Evolutionary conservation across 495 filamentous ascomycete genomes (phyloP).

Genomic region (Monascus purpureus): DNA sequence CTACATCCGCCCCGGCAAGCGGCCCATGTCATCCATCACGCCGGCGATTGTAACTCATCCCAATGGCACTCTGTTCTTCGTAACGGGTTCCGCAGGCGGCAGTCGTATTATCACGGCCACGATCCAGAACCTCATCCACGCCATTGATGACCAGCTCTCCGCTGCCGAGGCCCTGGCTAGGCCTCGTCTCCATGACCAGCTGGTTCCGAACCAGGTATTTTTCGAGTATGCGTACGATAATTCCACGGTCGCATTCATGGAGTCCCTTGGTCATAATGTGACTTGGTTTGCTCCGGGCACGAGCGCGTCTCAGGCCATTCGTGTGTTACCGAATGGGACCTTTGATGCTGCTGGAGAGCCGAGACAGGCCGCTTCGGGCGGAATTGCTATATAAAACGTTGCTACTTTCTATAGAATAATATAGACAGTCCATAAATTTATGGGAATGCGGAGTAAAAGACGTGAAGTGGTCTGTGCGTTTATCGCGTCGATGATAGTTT

Average conservation of each 20-base stretch:
- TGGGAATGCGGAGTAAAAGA: too few species aligned
- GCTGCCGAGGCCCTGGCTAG: constrained; percentile 45
- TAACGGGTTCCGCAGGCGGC: constrained; percentile 69
- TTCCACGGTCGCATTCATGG: constrained; percentile 49
- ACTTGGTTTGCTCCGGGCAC: constrained; percentile 49
- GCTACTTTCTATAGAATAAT: not conserved
- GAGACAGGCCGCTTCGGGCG: constrained; percentile 58
- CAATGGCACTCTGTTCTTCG: constrained; percentile 52
- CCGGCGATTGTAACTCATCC: constrained; percentile 59
- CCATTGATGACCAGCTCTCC: constrained; percentile 50
- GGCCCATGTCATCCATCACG: constrained; percentile 67
- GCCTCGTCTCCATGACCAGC: constrained; percentile 71
- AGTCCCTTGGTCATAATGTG: constrained; percentile 53
- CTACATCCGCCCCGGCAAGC: constrained; percentile 67
- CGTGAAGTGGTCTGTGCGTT: too few species aligned
- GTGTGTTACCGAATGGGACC: constrained; percentile 53
- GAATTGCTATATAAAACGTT: constrained; percentile 43
- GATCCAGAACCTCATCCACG: constrained; percentile 58
- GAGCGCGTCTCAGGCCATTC: constrained; percentile 61
- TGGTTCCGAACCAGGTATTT: constrained; percentile 50
- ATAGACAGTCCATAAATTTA: too few species aligned
- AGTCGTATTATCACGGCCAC: constrained; percentile 80
- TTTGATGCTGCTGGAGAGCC: constrained; percentile 70
- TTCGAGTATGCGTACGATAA: constrained; percentile 66
- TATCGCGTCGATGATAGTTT: too few species aligned